Evolutionary conservation across 208 protist genomes (phyloP), one percentile per base, ranked within the genome.

Genomic region (Trypanosoma boissoni): DNA sequence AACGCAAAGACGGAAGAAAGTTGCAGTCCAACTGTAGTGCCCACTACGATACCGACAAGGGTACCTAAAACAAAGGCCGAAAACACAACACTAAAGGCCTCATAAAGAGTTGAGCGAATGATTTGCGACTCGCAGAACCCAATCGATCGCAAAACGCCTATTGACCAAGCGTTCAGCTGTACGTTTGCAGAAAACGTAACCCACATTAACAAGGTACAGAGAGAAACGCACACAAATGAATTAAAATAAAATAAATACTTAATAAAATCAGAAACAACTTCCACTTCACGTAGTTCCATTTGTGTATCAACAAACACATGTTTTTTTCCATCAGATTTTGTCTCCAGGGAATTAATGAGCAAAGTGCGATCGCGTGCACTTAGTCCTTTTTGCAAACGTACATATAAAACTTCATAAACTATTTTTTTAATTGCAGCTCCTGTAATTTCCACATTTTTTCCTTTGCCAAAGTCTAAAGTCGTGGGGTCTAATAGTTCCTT

Each of bases 121-220:
- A 98, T 65, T 68, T 96, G 72, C 18, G 71, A 66, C 20, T 76
- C 83, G 29, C 58, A 72, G 31, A 98, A 90, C 39, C 97, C 97
- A 34, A 99, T 56, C 12, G 95, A 79, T 39, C 96, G 71, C 3
- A 99, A 72, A 5, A 99, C 92, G 48, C 92, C 96, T 74, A 97
- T 94, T 24, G 97, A 81, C 90, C 95, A 98, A 31, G 74, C 61
- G 63, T 98, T 97, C 34, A 98, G 87, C 52, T 83, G 78, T 43
- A 99, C 94, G 56, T 98, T 99, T 0, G 93, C 69, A 27, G 85
- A 87, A 74, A 99, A 99, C 0, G 92, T 97, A 9, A 98, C 64
- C 89, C 92, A 98, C 48, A 98, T 74, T 64, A 98, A 91, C 67
- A 98, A 97, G 54, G 97, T 95, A 54, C 92, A 97, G 3, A 99